Base-by-base conservation (phyloP, 768 basidiomycete species). In the Sarcodon sp. region DNA sequence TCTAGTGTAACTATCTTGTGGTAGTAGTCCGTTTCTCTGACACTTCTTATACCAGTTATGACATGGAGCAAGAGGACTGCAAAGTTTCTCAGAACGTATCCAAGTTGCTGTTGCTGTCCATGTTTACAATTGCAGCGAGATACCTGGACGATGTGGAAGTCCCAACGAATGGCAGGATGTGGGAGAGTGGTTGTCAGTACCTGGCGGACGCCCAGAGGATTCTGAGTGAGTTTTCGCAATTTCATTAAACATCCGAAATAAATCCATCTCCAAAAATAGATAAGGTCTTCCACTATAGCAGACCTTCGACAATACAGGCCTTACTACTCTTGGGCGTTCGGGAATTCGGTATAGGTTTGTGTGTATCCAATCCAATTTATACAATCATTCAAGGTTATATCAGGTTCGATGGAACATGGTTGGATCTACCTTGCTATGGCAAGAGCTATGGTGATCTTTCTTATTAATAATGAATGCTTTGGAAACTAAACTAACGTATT, bases 341-440 rank as follows among this genome's bases (percentile, higher is more conserved):
- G 5, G 88, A 92, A 66, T 84, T 90, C 59, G 91, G 91, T 11
- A 81, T 88, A 34, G 87, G 86, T 57, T 70, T 65, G 62, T 41
- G 21, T 27, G 21, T 6, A n/a, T 15, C 12, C 10, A 13, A 36
- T 27, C 11, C 9, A 1, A 33, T 3, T 18, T 35, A 16, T 15
- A 27, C 21, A 36, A 7, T 7, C 4, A 12, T 32, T 45, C 7
- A 27, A 16, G 21, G 13, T 43, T 39, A n/a, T 6, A 35, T 32
- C 51, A 72, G 71, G 72, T 31, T 68, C 70, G 11, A 87, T 88
- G 83, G 83, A 87, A 51, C 81, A 86, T 59, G 86, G 83, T 1
- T 93, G 90, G 90, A 69, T 87, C 43, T 86, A 83, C 56, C 77
- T 82, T 53, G 85, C 85, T 35, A 80, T 83, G 79, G 86, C 79